phyloP scores from a whole-genome alignment of 2,329 filamentous ascomycete genomes.

The Bimuria novae-zelandiae region DNA sequence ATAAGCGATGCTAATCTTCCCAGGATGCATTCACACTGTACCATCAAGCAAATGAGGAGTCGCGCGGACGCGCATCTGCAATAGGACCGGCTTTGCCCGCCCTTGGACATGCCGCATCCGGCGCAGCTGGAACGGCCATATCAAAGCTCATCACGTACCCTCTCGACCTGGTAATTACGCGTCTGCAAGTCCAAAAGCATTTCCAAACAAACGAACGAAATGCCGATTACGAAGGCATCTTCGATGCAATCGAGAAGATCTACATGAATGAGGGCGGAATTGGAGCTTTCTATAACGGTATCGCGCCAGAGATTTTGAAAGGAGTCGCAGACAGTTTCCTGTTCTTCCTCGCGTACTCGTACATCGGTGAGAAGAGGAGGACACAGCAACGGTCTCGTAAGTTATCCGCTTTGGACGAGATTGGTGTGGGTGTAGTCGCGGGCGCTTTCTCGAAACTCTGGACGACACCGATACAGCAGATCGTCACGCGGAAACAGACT shows the following conservation, averaged over 20 bases:
- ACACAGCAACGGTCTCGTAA: slow-evolving; percentile 24
- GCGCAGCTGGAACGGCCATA: slow-evolving; percentile 76
- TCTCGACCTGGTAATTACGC: slow-evolving; percentile 78
- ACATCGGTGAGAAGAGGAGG: slow-evolving; percentile 53
- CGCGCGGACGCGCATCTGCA: slow-evolving; percentile 20
- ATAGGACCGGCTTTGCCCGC: slow-evolving; percentile 65
- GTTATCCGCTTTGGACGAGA: slow-evolving; percentile 70
- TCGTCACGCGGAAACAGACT: slow-evolving; percentile 82
- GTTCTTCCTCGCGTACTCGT: slow-evolving; percentile 82
- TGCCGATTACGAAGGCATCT: slow-evolving; percentile 65
- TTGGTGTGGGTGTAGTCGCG: slow-evolving; percentile 73
- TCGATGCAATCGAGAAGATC: slow-evolving; percentile 73
- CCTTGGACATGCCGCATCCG: slow-evolving; percentile 80
- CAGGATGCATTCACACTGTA: slow-evolving; percentile 51
- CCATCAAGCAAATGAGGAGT: slow-evolving; percentile 47
- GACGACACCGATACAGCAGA: slow-evolving; percentile 80
- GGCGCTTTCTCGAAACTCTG: slow-evolving; percentile 75
- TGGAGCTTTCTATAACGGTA: slow-evolving; percentile 65
- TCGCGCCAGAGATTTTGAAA: slow-evolving; percentile 51
- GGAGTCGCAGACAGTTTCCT: slow-evolving; percentile 73
- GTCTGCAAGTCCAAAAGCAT: slow-evolving; percentile 77
- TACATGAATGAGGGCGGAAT: slow-evolving; percentile 72
- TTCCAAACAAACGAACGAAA: slow-evolving; percentile 48
- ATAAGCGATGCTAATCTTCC: slow-evolving; percentile 11
- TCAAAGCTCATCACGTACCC: slow-evolving; percentile 82